Percentiles rank a stretch among this genome's conserved stretches.
These are phyloP conservation scores for Leishmania arabica DNA, from an alignment of 208 protist species.

Conservation along the genomic window DNA sequence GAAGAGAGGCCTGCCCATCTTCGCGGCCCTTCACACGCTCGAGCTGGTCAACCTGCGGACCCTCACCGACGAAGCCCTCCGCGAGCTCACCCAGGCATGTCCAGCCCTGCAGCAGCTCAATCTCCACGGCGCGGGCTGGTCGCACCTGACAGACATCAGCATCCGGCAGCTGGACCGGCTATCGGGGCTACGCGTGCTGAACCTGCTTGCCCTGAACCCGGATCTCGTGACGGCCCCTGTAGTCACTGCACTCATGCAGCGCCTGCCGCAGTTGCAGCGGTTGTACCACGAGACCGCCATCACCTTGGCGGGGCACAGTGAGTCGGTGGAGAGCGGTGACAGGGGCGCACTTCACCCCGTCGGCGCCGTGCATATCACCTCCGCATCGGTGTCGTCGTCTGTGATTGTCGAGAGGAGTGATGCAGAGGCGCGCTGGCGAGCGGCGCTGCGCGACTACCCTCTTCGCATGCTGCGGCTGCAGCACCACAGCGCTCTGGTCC, in stretches of 20 bases:
- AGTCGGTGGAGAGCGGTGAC: neutral
- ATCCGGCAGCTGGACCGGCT: conserved; percentile 12
- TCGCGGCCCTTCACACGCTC: neutral
- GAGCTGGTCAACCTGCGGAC: conserved; percentile 15
- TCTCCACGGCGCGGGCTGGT: conserved; percentile 12
- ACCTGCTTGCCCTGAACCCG: conserved; percentile 11
- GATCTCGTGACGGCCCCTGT: conserved; percentile 11
- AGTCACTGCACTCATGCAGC: conserved; percentile 1
- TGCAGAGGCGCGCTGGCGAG: conserved; percentile 12
- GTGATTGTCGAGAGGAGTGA: conserved; percentile 9
- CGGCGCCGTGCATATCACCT: neutral
- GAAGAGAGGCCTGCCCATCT: neutral
- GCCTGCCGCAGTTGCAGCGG: conserved; percentile 8
- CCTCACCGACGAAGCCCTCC: conserved; percentile 11
- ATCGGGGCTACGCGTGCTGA: conserved; percentile 8
- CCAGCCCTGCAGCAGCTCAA: conserved; percentile 10
- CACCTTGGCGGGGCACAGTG: neutral
- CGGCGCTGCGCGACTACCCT: conserved; percentile 14
- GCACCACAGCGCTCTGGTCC: conserved; percentile 11
- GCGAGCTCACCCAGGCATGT: neutral
- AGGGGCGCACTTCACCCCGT: neutral
- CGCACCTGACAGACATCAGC: conserved; percentile 13
- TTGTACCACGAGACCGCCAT: conserved; percentile 14
- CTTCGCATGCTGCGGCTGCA: conserved; percentile 9
- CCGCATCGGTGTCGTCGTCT: neutral